Conservation (phyloP, 805 yeast species). For the Debaryomyces maramus region DNA sequence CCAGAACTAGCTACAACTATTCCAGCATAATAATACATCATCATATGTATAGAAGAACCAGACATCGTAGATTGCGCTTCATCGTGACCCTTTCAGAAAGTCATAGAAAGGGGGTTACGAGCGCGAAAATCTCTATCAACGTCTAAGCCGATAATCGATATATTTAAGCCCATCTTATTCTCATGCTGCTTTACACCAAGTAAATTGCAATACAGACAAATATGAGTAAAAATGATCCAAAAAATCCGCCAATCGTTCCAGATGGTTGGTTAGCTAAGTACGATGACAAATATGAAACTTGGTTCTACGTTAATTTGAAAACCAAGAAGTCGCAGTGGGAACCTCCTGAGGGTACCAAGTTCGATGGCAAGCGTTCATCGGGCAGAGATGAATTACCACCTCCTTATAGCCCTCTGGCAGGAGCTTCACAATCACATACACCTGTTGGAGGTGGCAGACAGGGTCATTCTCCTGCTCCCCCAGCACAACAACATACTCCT, state of each 20-base stretch:
- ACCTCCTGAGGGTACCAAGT: constrained; percentile 56
- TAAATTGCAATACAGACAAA: too few species aligned
- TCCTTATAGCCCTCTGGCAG: constrained; percentile 32
- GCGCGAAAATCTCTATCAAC: too few species aligned
- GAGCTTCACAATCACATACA: background rate
- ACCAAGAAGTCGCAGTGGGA: constrained; percentile 91
- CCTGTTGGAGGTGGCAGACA: background rate
- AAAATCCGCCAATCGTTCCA: constrained; percentile 55
- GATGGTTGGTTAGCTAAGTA: constrained; percentile 73
- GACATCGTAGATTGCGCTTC: too few species aligned
- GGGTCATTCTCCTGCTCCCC: constrained; percentile 4
- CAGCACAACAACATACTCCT: constrained; percentile 4
- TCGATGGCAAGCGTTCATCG: constrained; percentile 17
- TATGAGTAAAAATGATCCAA: constrained; percentile 15
- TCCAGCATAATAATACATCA: background rate
- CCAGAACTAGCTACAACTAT: constrained; percentile 17
- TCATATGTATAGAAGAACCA: background rate
- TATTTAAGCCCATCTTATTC: too few species aligned
- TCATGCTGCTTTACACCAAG: too few species aligned
- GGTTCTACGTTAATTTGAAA: constrained; percentile 76
- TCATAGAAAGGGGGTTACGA: too few species aligned
- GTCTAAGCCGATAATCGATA: too few species aligned
- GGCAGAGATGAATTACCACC: constrained; percentile 35
- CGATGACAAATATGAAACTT: constrained; percentile 67
- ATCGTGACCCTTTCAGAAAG: too few species aligned